Evolutionary conservation across 495 filamentous ascomycete genomes (phyloP), one percentile per base, ranked within the genome.

Genomic region (Xanthoparmelia taractica): DNA sequence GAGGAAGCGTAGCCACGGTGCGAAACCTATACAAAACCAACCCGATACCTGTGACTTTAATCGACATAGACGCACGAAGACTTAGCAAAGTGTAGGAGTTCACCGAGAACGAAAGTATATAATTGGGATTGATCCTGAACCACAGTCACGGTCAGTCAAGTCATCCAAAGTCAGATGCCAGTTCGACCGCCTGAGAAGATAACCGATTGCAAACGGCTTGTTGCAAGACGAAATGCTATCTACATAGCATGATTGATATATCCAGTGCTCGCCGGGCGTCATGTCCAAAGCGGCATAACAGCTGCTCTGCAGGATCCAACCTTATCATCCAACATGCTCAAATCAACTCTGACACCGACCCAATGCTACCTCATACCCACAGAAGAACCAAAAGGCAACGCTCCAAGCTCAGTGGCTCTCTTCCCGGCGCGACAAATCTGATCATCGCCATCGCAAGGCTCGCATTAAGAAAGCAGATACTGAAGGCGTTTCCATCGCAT

Each of bases 361-460:
- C 37, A 43, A 59, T 59, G 37, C n/a, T 45, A 43, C 23, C 38
- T 10, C 29, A 13, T 12, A 33, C 27, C 50, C 27, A 33, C 27
- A 54, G 29, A 36, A 33, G 38, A 11, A 31, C 38, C 41, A 33
- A 33, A 43, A 45, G 37, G 38, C 57, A 38, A 59, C 45, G 57
- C 57, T 45, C 38, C 57, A 59, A 25, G 25, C 57, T 43, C 38
- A 59, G 34, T 45, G 37, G 57, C 57, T 45, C 57, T 33, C 31
- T 59, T 38, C 57, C 8, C 33, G 12, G 27, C 33, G n/a, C 27
- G 27, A 20, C 15, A 54, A 33, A 33, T 54, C 27, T 33, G 29
- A 54, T 34, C 29, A 33, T 54, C 29, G 29, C 50, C 50, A 25
- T 54, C 50, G 50, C 50, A 54, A 54, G 50, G 29, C 50, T 34